Conservation (phyloP, 2,329 filamentous ascomycete genomes). For the Trichoderma afroharzianum region DNA sequence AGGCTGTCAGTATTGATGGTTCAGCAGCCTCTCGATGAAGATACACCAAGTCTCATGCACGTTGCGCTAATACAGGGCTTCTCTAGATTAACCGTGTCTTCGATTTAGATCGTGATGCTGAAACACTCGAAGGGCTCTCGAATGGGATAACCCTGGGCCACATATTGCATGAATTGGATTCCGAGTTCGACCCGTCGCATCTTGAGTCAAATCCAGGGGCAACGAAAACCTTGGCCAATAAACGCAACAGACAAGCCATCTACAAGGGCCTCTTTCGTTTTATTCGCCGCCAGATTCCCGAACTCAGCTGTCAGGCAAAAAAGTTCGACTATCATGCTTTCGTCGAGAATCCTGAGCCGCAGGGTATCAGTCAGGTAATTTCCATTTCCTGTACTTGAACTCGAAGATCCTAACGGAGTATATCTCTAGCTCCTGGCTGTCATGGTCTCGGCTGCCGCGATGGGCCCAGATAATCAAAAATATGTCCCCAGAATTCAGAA, state of each 20-base stretch:
- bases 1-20: constrained; percentile 44
- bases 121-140: constrained; percentile 48
- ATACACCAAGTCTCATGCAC: neutral
- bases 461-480: constrained; percentile 52
- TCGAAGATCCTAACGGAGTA: neutral
- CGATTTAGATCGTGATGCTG: constrained; percentile 42
- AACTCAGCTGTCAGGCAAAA: constrained; percentile 50
- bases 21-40: constrained; percentile 4
- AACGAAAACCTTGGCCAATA: constrained; percentile 44
- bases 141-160: constrained; percentile 54
- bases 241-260: constrained; percentile 52
- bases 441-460: constrained; percentile 58
- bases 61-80: neutral
- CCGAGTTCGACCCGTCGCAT: constrained; percentile 52
- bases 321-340: constrained; percentile 56
- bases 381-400: constrained; percentile 8
- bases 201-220: constrained; percentile 46
- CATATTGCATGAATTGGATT: constrained; percentile 56
- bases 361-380: constrained; percentile 51
- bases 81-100: constrained; percentile 40
- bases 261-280: constrained; percentile 54
- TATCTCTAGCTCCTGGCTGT: constrained; percentile 56
- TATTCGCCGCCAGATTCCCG: constrained; percentile 50
- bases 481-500: constrained; percentile 49
- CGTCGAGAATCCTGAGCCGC: constrained; percentile 52